These are phyloP conservation scores for Penicillium sp. DNA, from an alignment of 2,329 filamentous ascomycete species.

Conservation along the genomic window DNA sequence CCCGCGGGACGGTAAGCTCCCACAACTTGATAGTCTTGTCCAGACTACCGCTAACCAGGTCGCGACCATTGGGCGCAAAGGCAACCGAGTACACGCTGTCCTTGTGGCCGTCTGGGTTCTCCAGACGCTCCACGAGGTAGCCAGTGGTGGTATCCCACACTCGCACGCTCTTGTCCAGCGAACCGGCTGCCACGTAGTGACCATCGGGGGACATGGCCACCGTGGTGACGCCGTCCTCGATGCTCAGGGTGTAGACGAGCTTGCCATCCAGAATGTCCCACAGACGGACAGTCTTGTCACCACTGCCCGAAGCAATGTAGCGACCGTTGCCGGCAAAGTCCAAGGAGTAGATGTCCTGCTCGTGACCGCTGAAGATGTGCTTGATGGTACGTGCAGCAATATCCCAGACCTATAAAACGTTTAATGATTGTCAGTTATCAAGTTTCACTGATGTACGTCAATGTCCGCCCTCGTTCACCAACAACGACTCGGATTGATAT, in stretches of 20 bases:
- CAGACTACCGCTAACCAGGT: conserved; percentile 89
- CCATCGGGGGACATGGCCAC: conserved; percentile 96
- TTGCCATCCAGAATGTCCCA: conserved; percentile 91
- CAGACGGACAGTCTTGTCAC: conserved; percentile 88
- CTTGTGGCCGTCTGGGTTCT: conserved; percentile 92
- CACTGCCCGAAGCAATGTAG: conserved; percentile 92
- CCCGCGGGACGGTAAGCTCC: conserved; percentile 77
- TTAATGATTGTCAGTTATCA: conserved; percentile 11
- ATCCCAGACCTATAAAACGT: conserved; percentile 77
- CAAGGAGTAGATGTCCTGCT: conserved; percentile 96
- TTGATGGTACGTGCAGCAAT: conserved; percentile 81
- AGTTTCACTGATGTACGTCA: neutral
- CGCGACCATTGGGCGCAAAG: conserved; percentile 89
- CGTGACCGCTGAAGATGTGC: conserved; percentile 92
- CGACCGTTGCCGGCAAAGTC: conserved; percentile 93
- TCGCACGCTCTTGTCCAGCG: conserved; percentile 94
- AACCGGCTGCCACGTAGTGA: conserved; percentile 90
- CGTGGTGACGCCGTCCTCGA: conserved; percentile 96
- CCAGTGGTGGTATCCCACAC: conserved; percentile 92
- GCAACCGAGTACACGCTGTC: conserved; percentile 96
- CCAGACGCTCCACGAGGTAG: conserved; percentile 84
- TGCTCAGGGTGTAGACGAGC: conserved; percentile 81
- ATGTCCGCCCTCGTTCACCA: neutral
- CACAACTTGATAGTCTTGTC: conserved; percentile 99
- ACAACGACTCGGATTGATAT: neutral